These are phyloP conservation scores for Euphrasia arctica DNA, from an alignment of 305 asterid genomes.

Conservation along the genomic window DNA sequence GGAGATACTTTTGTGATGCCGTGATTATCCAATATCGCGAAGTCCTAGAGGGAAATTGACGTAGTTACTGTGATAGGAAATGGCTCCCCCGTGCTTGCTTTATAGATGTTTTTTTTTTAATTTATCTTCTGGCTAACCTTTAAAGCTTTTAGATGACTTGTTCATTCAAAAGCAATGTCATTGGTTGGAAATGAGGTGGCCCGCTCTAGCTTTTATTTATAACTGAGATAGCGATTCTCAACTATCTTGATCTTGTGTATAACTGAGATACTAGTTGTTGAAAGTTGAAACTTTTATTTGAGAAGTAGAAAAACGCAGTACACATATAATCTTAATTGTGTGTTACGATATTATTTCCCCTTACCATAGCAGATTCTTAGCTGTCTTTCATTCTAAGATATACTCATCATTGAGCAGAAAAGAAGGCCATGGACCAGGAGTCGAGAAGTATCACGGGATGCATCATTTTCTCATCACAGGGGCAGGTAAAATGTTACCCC, in stretches of 20 bases:
- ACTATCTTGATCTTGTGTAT: no score
- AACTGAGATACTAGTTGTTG: no score
- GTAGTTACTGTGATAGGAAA: not conserved
- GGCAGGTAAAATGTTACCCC: conserved; percentile 51
- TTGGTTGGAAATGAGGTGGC: not conserved
- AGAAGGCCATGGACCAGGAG: conserved; percentile 62
- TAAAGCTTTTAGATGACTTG: not conserved
- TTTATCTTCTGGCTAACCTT: not conserved
- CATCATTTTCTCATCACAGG: conserved; percentile 55
- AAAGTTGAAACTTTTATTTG: not conserved
- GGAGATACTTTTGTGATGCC: not conserved
- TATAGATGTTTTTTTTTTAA: not conserved
- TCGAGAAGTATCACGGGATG: conserved; percentile 56
- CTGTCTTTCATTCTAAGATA: conserved; percentile 21
- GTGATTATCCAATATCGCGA: not conserved
- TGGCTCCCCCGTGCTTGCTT: not conserved
- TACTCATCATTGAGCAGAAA: conserved; percentile 60
- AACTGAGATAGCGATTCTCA: no score
- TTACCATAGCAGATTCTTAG: not conserved
- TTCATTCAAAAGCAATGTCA: not conserved
- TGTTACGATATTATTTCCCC: not conserved
- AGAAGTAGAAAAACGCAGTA: not conserved
- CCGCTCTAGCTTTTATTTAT: not conserved
- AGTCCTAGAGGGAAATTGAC: not conserved
- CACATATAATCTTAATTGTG: not conserved